Base-by-base conservation (phyloP, 2,329 filamentous ascomycete species). In the Dactylellina leptospora region DNA sequence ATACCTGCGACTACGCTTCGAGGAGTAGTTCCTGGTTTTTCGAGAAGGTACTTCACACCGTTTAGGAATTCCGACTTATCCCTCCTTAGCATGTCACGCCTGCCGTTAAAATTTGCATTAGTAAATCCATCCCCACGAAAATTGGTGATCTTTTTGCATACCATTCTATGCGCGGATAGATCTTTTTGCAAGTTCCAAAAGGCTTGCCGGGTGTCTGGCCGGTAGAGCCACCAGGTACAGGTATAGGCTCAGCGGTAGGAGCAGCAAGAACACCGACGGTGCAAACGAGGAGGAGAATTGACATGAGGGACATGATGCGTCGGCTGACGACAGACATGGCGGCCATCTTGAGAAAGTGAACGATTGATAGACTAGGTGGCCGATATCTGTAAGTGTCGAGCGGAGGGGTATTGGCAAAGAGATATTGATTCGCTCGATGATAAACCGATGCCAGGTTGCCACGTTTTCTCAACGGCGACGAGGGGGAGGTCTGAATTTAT, bases 31-130 rank as follows among this genome's bases (percentile, higher is more conserved):
- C 79, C 76, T 2, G 62, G 55, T 27, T 76, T 77, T 10, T 60
- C 64, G 59, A 77, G 75, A 18, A 82, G 63, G 68, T 79, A 81
- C 23, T 80, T 77, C 62, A 81, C 77, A 10, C 80, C 79, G 62
- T 77, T 74, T 13, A 79, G 80, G n/a, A n/a, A n/a, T n/a, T n/a
- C n/a, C n/a, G n/a, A n/a, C n/a, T n/a, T n/a, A n/a, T n/a, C n/a
- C n/a, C n/a, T n/a, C n/a, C n/a, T n/a, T n/a, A n/a, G n/a, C n/a
- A n/a, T n/a, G n/a, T n/a, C n/a, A n/a, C n/a, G n/a, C n/a, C n/a
- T n/a, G n/a, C n/a, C n/a, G n/a, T n/a, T n/a, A n/a, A n/a, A n/a
- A n/a, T n/a, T n/a, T n/a, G n/a, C 48, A 18, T 9, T 27, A 20
- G 38, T 42, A 36, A 36, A 4, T 25, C 33, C 18, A 13, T 23